A percentile compares a stretch with the other conserved stretches of the same genome.
Conservation (phyloP, 371 early-diverging fungal species). For the Phascolomyces articulosus region DNA sequence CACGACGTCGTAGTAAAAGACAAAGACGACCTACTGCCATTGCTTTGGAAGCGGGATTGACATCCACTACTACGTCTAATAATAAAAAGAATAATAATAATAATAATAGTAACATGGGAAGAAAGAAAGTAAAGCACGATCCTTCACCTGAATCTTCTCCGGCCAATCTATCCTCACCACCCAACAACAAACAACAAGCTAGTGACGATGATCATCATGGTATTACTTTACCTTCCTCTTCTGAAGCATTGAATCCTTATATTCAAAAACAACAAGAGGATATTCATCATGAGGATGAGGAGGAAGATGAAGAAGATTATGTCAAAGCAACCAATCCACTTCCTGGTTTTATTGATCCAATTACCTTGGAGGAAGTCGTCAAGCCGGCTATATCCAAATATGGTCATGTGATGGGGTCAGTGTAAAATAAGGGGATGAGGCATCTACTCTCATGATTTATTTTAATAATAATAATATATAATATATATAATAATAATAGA, state of each 20-base stretch:
- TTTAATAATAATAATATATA: too few species aligned
- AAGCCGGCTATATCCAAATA: conserved; percentile 95
- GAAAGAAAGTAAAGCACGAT: neutral
- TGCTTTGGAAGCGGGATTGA: conserved; percentile 21
- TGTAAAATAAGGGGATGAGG: neutral
- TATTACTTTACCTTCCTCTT: neutral
- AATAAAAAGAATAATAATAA: conserved; percentile 3
- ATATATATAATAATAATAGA: conserved; percentile 17
- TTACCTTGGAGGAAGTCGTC: conserved; percentile 89
- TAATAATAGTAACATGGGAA: neutral
- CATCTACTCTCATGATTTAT: too few species aligned
- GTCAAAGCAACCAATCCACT: conserved; percentile 70
- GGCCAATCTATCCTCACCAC: neutral
- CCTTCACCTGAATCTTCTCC: conserved; percentile 6
- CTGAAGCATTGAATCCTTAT: neutral
- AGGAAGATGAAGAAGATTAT: neutral
- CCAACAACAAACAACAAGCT: neutral
- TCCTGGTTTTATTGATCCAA: conserved; percentile 92
- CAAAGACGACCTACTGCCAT: conserved; percentile 27
- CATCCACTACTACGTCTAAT: conserved; percentile 10
- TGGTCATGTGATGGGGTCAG: conserved; percentile 91
- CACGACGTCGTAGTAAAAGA: conserved; percentile 22
- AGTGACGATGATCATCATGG: neutral
- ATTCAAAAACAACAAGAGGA: neutral
- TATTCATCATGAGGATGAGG: neutral